These are phyloP conservation scores for Saccharomycopsis oosterbeekiorum DNA, from an alignment of 805 yeast species.

Conservation along the genomic window DNA sequence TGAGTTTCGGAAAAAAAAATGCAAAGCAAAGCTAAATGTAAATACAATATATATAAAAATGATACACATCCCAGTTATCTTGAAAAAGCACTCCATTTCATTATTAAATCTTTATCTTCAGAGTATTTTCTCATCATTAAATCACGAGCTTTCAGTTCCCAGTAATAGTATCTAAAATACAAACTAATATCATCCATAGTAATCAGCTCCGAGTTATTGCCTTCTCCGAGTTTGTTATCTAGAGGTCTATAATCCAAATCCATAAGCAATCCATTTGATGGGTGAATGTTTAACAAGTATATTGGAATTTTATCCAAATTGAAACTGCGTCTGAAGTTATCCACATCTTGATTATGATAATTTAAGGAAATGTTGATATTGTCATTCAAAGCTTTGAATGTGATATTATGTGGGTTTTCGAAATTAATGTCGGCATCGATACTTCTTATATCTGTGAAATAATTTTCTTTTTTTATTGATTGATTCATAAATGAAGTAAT, in stretches of 20 bases:
- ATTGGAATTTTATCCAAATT: neutral
- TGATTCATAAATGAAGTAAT: neutral
- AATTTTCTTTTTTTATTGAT: conserved; percentile 9
- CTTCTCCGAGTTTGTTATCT: neutral
- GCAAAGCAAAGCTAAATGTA: neutral
- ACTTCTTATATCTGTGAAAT: neutral
- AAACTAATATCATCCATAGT: neutral
- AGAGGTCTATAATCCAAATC: neutral
- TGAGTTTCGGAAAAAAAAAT: conserved; percentile 35
- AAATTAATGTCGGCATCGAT: conserved; percentile 32
- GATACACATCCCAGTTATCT: neutral
- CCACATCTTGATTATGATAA: neutral
- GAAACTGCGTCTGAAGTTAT: neutral
- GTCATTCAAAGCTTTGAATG: neutral
- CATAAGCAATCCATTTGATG: neutral
- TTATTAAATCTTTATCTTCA: neutral
- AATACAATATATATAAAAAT: too few species aligned
- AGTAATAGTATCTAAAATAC: neutral
- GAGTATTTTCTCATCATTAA: neutral
- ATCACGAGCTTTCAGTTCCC: neutral
- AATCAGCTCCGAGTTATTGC: neutral
- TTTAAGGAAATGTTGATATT: neutral
- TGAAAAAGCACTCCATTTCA: neutral
- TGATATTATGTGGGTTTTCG: neutral
- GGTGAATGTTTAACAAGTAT: neutral